Conservation (phyloP, 345 rosid species). For the Litchi chinensis region DNA sequence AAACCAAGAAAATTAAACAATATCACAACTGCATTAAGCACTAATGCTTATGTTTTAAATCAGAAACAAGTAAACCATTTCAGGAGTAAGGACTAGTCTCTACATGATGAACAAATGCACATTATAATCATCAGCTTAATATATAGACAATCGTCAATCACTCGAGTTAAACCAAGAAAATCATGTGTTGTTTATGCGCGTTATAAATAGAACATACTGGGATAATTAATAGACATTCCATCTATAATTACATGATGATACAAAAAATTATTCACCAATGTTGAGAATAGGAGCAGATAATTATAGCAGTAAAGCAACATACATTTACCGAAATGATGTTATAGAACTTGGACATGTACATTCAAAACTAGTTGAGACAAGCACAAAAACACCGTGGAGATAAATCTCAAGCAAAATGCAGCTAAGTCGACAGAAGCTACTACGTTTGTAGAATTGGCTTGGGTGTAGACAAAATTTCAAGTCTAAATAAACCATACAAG, state of each 20-base stretch:
- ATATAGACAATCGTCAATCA: background rate
- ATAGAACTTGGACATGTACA: background rate
- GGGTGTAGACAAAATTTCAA: background rate
- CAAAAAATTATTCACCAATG: background rate
- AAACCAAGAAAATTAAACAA: background rate
- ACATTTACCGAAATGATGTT: background rate
- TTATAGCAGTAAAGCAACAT: background rate
- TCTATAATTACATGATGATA: no score
- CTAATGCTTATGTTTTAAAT: no score
- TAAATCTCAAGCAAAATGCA: background rate
- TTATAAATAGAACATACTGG: background rate
- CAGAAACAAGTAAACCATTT: background rate
- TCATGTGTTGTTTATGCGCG: background rate
- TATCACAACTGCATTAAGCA: background rate
- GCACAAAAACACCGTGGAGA: background rate
- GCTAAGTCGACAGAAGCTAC: background rate
- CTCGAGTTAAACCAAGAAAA: background rate
- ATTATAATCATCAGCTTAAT: background rate
- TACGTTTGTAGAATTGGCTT: background rate
- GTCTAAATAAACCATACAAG: background rate
- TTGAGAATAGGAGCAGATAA: background rate
- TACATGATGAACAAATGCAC: background rate
- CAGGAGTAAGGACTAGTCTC: background rate
- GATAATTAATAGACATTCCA: background rate
- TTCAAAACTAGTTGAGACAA: background rate